Conservation (phyloP, 352 stramenopile species). For the Aphanomyces invadans region DNA sequence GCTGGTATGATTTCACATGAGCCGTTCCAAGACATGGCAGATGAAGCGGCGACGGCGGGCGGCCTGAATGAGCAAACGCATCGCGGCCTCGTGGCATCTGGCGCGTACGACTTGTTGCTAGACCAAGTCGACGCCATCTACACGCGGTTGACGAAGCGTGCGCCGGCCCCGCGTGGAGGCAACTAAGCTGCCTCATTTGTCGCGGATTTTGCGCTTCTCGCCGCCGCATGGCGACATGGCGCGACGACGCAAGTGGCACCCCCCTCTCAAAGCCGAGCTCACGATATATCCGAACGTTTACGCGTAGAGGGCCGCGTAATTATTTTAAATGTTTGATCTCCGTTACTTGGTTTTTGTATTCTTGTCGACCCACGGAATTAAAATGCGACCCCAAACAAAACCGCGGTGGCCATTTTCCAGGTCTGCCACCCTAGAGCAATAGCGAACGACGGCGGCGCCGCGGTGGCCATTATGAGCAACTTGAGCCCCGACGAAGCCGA, state of each 20-base stretch:
- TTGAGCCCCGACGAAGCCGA: slow-evolving; percentile 14
- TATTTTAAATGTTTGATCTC: slow-evolving; percentile 3
- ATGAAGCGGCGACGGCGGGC: slow-evolving; percentile 69
- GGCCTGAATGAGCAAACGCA: slow-evolving; percentile 83
- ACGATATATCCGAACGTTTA: slow-evolving; percentile 17
- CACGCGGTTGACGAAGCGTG: slow-evolving; percentile 62
- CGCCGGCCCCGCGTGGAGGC: slow-evolving; percentile 43
- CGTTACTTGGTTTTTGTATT: neutral
- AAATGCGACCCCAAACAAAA: neutral
- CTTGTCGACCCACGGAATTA: neutral
- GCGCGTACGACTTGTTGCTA: slow-evolving; percentile 69
- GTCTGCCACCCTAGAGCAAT: neutral
- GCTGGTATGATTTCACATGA: slow-evolving; percentile 63
- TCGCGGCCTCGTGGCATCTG: slow-evolving; percentile 48
- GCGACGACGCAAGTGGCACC: no score
- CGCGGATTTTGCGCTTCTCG: neutral
- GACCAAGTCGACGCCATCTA: slow-evolving; percentile 78
- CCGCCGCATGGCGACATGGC: neutral
- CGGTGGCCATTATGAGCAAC: neutral
- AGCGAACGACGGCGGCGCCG: neutral
- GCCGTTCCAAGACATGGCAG: slow-evolving; percentile 73
- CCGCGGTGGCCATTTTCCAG: slow-evolving; percentile 1
- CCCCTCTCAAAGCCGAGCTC: no score
- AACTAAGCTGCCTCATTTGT: neutral
- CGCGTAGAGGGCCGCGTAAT: slow-evolving; percentile 12